Conservation (phyloP, 106 monocot genomes). For the Apostasia ramifera region DNA sequence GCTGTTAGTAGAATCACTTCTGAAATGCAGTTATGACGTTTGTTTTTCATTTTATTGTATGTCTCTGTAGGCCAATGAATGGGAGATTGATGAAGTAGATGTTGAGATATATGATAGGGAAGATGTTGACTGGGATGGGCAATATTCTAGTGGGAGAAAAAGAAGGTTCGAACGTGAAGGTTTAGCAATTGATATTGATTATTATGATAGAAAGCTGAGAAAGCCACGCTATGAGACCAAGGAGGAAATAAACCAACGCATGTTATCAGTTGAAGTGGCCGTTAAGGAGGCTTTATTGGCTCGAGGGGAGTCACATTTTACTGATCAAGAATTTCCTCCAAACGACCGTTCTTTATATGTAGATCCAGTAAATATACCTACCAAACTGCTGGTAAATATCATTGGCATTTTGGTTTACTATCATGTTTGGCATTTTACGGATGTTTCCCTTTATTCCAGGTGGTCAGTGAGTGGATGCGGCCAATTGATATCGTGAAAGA, state of each 20-base stretch:
- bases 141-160: conserved; percentile 97
- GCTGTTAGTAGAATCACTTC: neutral
- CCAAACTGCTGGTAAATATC: conserved; percentile 66
- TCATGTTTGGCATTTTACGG: neutral
- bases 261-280: conserved; percentile 92
- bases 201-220: conserved; percentile 60
- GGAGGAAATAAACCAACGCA: conserved; percentile 82
- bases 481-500: conserved; percentile 75
- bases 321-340: conserved; percentile 96
- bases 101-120: conserved; percentile 89
- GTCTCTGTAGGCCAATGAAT: conserved; percentile 53
- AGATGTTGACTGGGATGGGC: conserved; percentile 99
- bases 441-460: conserved; percentile 20
- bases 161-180: conserved; percentile 69
- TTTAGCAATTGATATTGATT: conserved; percentile 81
- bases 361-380: conserved; percentile 76
- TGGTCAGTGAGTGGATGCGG: conserved; percentile 97
- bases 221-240: conserved; percentile 73
- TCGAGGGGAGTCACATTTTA: conserved; percentile 71
- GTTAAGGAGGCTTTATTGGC: conserved; percentile 79
- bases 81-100: conserved; percentile 90
- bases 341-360: conserved; percentile 84
- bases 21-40: neutral
- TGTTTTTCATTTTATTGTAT: neutral
- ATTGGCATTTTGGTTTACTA: neutral